A percentile compares a stretch with the other conserved stretches of the same genome.
Evolutionary conservation across 2,329 filamentous ascomycete genomes (phyloP).

Genomic region (Cryphonectria naterciae): DNA sequence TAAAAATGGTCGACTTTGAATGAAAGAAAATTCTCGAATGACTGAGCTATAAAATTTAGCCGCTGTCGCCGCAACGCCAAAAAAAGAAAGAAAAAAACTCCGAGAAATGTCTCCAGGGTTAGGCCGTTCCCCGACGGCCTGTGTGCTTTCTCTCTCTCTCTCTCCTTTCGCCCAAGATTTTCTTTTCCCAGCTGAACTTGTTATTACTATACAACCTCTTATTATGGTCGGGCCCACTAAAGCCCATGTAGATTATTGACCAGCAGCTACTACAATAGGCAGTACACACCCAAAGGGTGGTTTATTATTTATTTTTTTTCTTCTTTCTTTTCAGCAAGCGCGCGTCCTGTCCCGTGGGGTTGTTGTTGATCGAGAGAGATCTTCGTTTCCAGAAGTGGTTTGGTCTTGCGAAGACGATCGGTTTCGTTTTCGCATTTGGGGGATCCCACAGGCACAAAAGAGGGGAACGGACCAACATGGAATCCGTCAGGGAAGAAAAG

Average conservation of each 20-base stretch:
- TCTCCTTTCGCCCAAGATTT: background rate
- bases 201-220: background rate
- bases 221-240: background rate
- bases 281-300: background rate
- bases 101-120: slow-evolving; percentile 2
- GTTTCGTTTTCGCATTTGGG: background rate
- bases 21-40: no score
- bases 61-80: no score
- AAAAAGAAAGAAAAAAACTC: no score
- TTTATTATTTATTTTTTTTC: no score
- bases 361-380: background rate
- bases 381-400: background rate
- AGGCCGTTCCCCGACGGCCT: background rate
- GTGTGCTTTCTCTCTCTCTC: background rate
- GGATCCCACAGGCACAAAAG: background rate
- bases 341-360: no score
- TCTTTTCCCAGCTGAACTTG: background rate
- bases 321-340: no score
- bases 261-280: background rate
- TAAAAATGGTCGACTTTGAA: no score
- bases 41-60: no score
- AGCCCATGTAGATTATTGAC: background rate
- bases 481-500: background rate
- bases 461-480: background rate
- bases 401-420: background rate